phyloP scores from a whole-genome alignment of 202 grass and related monocot species.

The Elaeis oleifera region DNA sequence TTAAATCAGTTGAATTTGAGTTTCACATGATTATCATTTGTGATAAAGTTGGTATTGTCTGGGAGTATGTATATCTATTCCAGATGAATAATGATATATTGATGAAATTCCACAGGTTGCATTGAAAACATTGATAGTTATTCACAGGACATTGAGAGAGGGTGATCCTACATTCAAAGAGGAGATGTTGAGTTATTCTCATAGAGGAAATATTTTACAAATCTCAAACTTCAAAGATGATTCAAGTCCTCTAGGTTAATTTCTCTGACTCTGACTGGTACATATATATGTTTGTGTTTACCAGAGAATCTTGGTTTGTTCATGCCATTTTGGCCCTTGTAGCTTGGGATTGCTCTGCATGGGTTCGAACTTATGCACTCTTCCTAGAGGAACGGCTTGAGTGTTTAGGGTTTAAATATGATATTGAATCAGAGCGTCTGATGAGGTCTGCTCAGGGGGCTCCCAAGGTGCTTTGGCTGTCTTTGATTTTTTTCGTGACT shows the following conservation, averaged over 20 bases:
- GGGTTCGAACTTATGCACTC: slow-evolving; percentile 73
- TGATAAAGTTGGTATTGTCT: no score
- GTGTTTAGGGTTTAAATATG: slow-evolving; percentile 74
- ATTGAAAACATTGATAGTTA: slow-evolving; percentile 86
- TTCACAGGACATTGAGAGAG: slow-evolving; percentile 77
- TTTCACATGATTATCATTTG: no score
- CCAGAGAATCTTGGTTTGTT: no score
- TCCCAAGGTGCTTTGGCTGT: slow-evolving; percentile 38
- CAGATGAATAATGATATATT: not conserved
- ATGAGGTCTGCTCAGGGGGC: slow-evolving; percentile 54
- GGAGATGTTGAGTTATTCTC: slow-evolving; percentile 70
- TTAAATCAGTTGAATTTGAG: no score
- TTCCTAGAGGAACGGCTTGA: slow-evolving; percentile 78
- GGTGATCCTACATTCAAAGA: slow-evolving; percentile 84
- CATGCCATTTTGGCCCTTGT: not conserved
- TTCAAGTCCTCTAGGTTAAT: slow-evolving; percentile 72
- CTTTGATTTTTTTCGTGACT: not conserved
- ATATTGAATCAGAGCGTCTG: slow-evolving; percentile 69
- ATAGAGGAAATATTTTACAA: slow-evolving; percentile 74
- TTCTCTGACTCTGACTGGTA: not conserved
- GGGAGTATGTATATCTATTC: no score
- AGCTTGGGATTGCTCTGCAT: slow-evolving; percentile 97
- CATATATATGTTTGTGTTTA: no score
- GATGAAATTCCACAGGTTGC: slow-evolving; percentile 51
- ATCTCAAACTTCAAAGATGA: slow-evolving; percentile 88